Percentiles rank a stretch among this genome's conserved stretches.
Conservation (phyloP, 2,329 filamentous ascomycete species). For the Lachnellula subtilissima region DNA sequence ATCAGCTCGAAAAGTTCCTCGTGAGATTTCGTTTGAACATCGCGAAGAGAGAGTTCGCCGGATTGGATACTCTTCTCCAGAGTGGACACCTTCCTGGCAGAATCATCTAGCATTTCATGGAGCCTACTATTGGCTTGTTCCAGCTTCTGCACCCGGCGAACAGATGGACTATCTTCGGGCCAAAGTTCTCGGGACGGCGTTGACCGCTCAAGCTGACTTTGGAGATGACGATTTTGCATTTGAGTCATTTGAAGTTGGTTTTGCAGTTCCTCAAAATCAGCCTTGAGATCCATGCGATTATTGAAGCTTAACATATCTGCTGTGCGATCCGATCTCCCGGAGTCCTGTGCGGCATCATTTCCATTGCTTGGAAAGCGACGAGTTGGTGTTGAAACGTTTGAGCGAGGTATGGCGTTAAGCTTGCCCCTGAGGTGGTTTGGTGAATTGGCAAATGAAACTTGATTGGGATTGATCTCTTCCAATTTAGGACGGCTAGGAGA, state of each 20-base stretch:
- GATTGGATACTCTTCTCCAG: conserved; percentile 82
- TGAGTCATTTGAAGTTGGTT: conserved; percentile 90
- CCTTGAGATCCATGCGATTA: conserved; percentile 83
- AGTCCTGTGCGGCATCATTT: conserved; percentile 57
- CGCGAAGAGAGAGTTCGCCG: conserved; percentile 81
- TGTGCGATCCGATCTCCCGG: conserved; percentile 77
- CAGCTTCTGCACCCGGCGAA: conserved; percentile 80
- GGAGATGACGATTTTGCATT: conserved; percentile 91
- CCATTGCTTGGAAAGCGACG: conserved; percentile 65
- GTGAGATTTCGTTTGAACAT: conserved; percentile 88
- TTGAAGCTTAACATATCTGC: conserved; percentile 80
- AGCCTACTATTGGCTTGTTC: conserved; percentile 88
- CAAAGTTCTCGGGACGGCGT: conserved; percentile 57
- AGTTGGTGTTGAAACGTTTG: conserved; percentile 72
- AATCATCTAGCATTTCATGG: conserved; percentile 93
- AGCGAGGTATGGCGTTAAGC: conserved; percentile 54
- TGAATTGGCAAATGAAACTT: conserved; percentile 68
- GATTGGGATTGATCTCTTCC: conserved; percentile 83
- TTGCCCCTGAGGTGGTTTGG: conserved; percentile 63
- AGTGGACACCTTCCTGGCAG: conserved; percentile 82
- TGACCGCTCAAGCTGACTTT: conserved; percentile 73
- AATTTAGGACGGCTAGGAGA: conserved; percentile 68
- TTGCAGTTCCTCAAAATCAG: conserved; percentile 86
- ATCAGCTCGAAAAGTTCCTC: conserved; percentile 91
- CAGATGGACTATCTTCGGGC: conserved; percentile 72